Evolutionary conservation across 352 stramenopile species (phyloP).

Genomic region (Salisapilia sapeloensis): DNA sequence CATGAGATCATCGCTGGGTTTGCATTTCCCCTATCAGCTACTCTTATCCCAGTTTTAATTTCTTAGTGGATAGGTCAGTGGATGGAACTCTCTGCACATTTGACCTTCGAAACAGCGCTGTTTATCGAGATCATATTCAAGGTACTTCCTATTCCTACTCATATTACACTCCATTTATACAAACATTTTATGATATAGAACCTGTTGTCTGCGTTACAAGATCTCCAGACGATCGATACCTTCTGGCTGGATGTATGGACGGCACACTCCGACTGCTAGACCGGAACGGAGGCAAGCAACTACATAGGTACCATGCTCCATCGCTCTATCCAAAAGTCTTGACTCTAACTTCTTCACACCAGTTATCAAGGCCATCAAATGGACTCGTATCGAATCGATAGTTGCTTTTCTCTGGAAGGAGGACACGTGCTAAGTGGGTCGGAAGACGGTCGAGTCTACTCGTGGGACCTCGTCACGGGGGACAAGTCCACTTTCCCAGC

Average conservation of each 20-base stretch:
- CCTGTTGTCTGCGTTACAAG: constrained; percentile 59
- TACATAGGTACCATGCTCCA: constrained; percentile 31
- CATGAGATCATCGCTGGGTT: constrained; percentile 72
- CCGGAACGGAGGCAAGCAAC: constrained; percentile 31
- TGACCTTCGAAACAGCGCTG: constrained; percentile 48
- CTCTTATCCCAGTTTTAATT: background rate
- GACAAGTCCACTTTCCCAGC: constrained; percentile 22
- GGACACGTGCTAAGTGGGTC: constrained; percentile 54
- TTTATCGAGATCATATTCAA: constrained; percentile 61
- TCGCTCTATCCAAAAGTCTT: background rate
- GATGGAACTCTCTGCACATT: constrained; percentile 75
- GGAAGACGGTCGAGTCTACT: constrained; percentile 47
- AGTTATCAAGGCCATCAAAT: constrained; percentile 53
- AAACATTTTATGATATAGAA: constrained; percentile 13
- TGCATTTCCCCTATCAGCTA: background rate
- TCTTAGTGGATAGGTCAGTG: constrained; percentile 27
- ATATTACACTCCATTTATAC: background rate
- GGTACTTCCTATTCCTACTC: constrained; percentile 7
- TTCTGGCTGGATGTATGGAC: constrained; percentile 67
- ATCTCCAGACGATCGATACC: constrained; percentile 50
- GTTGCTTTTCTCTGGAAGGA: constrained; percentile 43
- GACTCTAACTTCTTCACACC: constrained; percentile 1
- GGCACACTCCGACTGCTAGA: constrained; percentile 63
- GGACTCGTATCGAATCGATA: constrained; percentile 51
- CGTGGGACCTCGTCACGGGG: constrained; percentile 37